Base-by-base conservation (phyloP, 352 stramenopile genomes). In the Globisporangium alternatum region DNA sequence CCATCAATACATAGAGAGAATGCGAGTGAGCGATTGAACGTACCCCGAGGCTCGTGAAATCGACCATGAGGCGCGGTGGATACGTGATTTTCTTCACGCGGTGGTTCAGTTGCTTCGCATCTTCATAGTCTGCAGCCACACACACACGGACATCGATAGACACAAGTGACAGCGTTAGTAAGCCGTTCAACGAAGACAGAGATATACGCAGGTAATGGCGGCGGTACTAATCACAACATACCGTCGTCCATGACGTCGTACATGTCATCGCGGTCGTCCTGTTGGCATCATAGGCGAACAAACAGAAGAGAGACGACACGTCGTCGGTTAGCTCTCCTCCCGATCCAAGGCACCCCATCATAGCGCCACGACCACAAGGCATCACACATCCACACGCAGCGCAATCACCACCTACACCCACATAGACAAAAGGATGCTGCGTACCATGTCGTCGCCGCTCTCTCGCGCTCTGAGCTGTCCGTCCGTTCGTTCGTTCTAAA, bases 41-140 rank as follows among this genome's bases (percentile, higher is more conserved):
- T 71, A 95, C 84, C 53, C 81, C 77, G 28, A 93, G 72, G 25
- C 77, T 86, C 52, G 80, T 91, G 62, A 95, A 95, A 69, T 95
- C 84, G 43, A 95, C 86, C 77, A 93, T 92, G 33, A 95, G 73
- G 1, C 84, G 83, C 45, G 84, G 75, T 1, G 86, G 86, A 63
- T 95, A 95, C 52, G 76, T 55, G 44, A 80, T 68, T 49, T 77
- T 77, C 70, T 85, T 79, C 39, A 75, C 61, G n/a, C 70, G 75
- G 61, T 75, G 75, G 44, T 78, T 70, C 9, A 71, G 49, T n/a
- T 73, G 60, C 19, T 56, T 53, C 41, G 60, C 10, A 35, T 82
- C 74, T 1, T 78, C 72, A 10, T 69, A 49, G 5, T 81, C 75
- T 84, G 30, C 13, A 43, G 28, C 19, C 56, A 66, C 2, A 5